phyloP scores from a whole-genome alignment of 2,329 filamentous ascomycete species.

The Ophiostoma perfectum region DNA sequence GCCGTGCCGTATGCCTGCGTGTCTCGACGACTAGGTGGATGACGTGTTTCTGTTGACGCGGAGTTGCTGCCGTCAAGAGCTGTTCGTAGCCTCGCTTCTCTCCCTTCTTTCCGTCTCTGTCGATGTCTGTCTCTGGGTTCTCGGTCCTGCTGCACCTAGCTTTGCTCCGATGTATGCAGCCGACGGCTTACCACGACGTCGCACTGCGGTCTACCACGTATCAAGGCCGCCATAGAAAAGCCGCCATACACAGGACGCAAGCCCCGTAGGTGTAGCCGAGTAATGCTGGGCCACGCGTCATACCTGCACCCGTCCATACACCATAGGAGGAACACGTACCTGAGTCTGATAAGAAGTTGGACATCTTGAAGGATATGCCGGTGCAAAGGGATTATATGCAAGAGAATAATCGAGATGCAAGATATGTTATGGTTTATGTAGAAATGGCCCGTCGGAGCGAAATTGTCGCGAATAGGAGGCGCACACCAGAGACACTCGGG shows the following conservation, averaged over 20 bases:
- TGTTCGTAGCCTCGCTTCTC: no score
- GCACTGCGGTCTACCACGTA: conserved; percentile 5
- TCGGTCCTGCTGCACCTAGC: not conserved
- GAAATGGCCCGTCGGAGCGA: not conserved
- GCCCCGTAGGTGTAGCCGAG: conserved; percentile 14
- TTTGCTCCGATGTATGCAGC: not conserved
- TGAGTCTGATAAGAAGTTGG: conserved; percentile 24
- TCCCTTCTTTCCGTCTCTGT: not conserved
- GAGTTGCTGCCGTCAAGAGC: not conserved
- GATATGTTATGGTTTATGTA: not conserved
- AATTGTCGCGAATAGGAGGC: not conserved
- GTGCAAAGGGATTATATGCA: not conserved
- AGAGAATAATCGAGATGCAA: no score
- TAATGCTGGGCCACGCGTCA: conserved; percentile 20
- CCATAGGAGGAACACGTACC: conserved; percentile 21
- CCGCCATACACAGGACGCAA: conserved; percentile 7
- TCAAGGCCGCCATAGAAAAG: conserved; percentile 6
- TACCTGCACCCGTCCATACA: conserved; percentile 15
- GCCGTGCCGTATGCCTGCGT: no score
- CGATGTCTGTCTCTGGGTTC: not conserved
- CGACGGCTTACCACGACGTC: not conserved
- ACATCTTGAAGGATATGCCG: conserved; percentile 20
- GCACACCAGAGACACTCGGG: not conserved
- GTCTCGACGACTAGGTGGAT: not conserved
- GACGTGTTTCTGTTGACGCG: not conserved